Evolutionary conservation across 345 rosid genomes (phyloP).

Genomic region (Theobroma cacao): DNA sequence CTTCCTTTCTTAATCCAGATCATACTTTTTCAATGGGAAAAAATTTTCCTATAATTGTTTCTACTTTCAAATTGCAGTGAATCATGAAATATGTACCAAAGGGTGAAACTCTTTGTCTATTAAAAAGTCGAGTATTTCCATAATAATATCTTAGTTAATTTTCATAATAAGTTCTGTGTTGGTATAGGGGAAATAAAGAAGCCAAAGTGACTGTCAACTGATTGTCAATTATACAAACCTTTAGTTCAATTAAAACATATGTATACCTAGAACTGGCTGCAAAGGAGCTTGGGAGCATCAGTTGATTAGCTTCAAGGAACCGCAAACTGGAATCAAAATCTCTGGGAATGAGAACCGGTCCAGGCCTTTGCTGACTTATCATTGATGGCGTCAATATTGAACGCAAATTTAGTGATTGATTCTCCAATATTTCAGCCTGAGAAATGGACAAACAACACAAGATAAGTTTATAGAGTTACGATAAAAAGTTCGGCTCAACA

Average conservation of each 20-base stretch:
- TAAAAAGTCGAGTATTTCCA: neutral
- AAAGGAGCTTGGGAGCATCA: slow-evolving; percentile 5
- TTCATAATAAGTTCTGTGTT: neutral
- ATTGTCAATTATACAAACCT: neutral
- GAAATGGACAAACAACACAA: slow-evolving; percentile 1
- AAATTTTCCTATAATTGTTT: too few relatives aligned
- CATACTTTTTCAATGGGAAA: neutral
- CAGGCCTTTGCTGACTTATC: slow-evolving; percentile 13
- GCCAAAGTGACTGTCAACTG: neutral
- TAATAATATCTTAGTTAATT: neutral
- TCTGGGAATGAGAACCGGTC: slow-evolving; percentile 13
- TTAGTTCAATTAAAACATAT: neutral
- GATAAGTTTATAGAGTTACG: neutral
- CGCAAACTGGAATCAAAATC: slow-evolving; percentile 7
- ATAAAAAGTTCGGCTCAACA: neutral
- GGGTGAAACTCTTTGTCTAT: neutral
- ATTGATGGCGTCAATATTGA: neutral
- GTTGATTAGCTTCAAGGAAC: slow-evolving; percentile 12
- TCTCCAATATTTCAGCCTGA: slow-evolving; percentile 10
- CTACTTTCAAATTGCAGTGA: neutral
- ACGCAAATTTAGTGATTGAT: slow-evolving; percentile 7
- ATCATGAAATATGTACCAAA: neutral
- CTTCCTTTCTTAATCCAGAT: neutral
- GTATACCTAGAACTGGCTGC: slow-evolving; percentile 20
- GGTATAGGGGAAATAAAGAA: neutral